A percentile compares a stretch with the other conserved stretches of the same genome.
Conservation (phyloP, 2,329 filamentous ascomycete genomes). For the Ceratocystis diversiconidia region DNA sequence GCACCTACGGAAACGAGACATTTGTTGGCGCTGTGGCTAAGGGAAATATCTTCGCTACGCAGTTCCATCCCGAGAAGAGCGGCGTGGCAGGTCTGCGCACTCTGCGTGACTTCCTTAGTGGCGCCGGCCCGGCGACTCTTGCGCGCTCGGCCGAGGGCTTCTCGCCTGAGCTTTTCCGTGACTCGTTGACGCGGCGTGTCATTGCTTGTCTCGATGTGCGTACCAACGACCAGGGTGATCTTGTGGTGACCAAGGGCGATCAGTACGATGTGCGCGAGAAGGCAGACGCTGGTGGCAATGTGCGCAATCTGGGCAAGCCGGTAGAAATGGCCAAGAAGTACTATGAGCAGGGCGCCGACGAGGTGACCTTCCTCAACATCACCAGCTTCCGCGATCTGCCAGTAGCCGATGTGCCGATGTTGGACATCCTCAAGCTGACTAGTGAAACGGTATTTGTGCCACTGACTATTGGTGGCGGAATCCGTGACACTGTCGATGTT, state of each 20-base stretch:
- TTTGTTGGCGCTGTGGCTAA: slow-evolving; percentile 84
- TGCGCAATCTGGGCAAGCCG: slow-evolving; percentile 91
- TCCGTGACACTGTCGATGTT: slow-evolving; percentile 79
- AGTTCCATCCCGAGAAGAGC: slow-evolving; percentile 97
- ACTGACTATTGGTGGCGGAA: slow-evolving; percentile 87
- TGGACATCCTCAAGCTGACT: slow-evolving; percentile 75
- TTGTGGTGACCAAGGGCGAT: slow-evolving; percentile 96
- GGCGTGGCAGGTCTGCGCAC: slow-evolving; percentile 76
- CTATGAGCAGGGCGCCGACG: slow-evolving; percentile 92
- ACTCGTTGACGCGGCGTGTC: slow-evolving; percentile 78
- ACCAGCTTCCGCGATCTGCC: slow-evolving; percentile 95
- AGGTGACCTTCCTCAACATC: slow-evolving; percentile 96
- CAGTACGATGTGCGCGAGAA: slow-evolving; percentile 98
- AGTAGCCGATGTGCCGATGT: slow-evolving; percentile 83
- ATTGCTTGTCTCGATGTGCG: slow-evolving; percentile 95
- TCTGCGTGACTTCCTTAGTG: slow-evolving; percentile 73
- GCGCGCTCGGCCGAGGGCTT: slow-evolving; percentile 17
- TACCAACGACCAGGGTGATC: slow-evolving; percentile 81
- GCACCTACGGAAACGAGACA: slow-evolving; percentile 70
- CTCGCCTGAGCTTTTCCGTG: slow-evolving; percentile 25
- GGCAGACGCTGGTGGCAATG: slow-evolving; percentile 42
- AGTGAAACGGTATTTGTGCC: slow-evolving; percentile 92
- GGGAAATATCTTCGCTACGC: slow-evolving; percentile 76
- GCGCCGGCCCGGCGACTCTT: slow-evolving; percentile 34
- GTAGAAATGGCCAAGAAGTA: slow-evolving; percentile 88